Percentiles rank a stretch among this genome's conserved stretches.
Conservation (phyloP, 257 asterid species). For the Nemophila menziesii region DNA sequence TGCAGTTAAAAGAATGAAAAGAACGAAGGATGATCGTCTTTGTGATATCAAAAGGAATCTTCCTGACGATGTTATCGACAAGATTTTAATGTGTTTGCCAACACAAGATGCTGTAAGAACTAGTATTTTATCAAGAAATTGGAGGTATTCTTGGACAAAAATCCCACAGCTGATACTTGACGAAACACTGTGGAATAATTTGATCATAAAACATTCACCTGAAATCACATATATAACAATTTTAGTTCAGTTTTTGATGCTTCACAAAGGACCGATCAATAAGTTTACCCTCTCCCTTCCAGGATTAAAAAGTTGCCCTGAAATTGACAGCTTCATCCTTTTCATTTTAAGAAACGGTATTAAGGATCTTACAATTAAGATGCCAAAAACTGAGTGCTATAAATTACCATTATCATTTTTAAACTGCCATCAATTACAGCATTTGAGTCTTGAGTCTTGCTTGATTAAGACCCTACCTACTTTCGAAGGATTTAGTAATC, state of each 20-base stretch:
- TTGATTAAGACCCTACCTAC: neutral
- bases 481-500: slow-evolving; percentile 8
- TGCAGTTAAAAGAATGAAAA: no score
- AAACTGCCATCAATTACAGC: neutral
- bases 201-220: neutral
- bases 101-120: slow-evolving; percentile 3
- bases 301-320: neutral
- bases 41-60: no score
- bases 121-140: slow-evolving; percentile 5
- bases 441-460: slow-evolving; percentile 4
- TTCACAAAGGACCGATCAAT: neutral
- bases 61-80: neutral
- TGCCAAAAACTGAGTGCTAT: neutral
- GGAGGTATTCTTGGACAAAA: slow-evolving; percentile 5
- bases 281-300: neutral
- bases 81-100: neutral
- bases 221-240: neutral
- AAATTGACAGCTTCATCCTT: neutral
- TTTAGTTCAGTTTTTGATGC: neutral
- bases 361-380: slow-evolving; percentile 8
- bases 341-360: slow-evolving; percentile 7
- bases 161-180: neutral
- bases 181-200: neutral
- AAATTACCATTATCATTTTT: slow-evolving; percentile 10
- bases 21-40: no score